Conservation (phyloP, 2,329 filamentous ascomycete species). For the Colletotrichum falcatum region DNA sequence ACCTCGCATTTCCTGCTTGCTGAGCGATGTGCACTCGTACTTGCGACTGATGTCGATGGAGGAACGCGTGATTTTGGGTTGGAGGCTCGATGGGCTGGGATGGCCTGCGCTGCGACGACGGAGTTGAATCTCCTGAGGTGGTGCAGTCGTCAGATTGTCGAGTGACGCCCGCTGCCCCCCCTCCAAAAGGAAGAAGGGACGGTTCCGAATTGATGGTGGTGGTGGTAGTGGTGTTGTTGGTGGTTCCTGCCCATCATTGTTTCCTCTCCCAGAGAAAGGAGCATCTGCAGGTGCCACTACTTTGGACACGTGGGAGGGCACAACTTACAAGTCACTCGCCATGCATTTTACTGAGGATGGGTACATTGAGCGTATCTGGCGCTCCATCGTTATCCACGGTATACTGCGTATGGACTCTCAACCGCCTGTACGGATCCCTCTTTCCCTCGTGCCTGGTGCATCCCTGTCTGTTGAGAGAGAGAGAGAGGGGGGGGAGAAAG, state of each 20-base stretch:
- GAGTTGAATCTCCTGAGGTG: background rate
- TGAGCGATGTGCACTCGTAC: background rate
- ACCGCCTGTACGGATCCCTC: constrained; percentile 6
- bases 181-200: background rate
- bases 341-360: background rate
- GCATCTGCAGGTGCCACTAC: constrained; percentile 34
- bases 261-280: constrained; percentile 13
- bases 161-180: background rate
- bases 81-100: background rate
- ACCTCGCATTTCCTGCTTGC: background rate
- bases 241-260: constrained; percentile 13
- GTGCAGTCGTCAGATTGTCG: constrained; percentile 1
- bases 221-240: background rate
- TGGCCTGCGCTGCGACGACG: background rate
- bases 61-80: background rate
- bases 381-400: constrained; percentile 14
- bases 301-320: constrained; percentile 34
- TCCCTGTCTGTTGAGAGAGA: constrained; percentile 19
- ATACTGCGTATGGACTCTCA: no score
- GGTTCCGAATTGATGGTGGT: no score
- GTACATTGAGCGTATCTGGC: constrained; percentile 5
- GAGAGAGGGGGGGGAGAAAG: background rate
- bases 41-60: background rate
- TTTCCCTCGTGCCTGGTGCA: background rate
- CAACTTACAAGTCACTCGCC: constrained; percentile 13